These are phyloP conservation scores for Falciphora oryzae DNA, from an alignment of 2,329 filamentous ascomycete genomes.

Conservation along the genomic window DNA sequence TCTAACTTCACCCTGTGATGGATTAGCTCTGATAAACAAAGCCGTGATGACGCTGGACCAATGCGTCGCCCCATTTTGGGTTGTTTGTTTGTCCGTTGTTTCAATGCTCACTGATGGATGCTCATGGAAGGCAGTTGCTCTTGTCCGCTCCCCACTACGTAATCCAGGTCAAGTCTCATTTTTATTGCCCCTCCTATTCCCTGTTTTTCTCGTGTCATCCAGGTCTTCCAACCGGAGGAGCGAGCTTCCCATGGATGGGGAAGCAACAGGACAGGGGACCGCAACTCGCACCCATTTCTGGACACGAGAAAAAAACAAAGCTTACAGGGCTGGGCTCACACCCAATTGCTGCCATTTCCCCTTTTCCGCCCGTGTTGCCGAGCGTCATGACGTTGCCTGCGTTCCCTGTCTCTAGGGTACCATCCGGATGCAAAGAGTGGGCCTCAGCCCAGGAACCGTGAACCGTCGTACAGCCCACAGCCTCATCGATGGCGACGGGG, in stretches of 20 bases:
- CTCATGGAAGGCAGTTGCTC: neutral
- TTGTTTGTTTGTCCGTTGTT: neutral
- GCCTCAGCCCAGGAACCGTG: neutral
- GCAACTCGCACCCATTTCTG: neutral
- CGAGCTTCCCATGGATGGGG: neutral
- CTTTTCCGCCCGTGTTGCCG: neutral
- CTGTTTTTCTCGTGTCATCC: neutral
- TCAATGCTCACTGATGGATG: neutral
- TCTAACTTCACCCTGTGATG: no score
- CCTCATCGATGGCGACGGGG: neutral
- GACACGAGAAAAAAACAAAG: constrained; percentile 3
- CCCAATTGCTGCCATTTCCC: neutral
- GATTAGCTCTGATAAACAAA: no score
- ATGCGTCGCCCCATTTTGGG: neutral
- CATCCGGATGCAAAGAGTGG: neutral
- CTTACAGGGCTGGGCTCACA: neutral
- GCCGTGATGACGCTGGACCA: no score
- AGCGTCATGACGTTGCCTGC: constrained; percentile 2
- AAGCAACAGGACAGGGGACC: neutral
- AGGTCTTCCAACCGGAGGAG: neutral
- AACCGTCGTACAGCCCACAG: neutral
- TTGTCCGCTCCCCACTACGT: neutral
- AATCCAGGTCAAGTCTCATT: neutral
- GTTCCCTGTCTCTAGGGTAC: constrained; percentile 1
- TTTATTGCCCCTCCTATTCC: neutral